Evolutionary conservation across 371 early-diverging fungal genomes (phyloP), one percentile per base, ranked within the genome.

Genomic region (Mucor indicus): DNA sequence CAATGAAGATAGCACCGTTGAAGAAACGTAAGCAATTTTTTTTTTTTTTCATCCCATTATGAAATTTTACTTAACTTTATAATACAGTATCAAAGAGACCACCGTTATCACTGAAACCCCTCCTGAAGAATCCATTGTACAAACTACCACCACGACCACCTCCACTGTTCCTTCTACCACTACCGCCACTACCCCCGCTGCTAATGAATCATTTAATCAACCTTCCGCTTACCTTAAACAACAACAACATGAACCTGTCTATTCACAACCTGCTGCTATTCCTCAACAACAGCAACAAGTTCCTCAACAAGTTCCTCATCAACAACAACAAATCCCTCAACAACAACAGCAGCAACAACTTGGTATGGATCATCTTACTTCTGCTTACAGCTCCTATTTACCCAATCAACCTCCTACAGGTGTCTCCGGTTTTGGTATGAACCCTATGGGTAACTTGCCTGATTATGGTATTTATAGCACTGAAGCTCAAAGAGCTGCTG

Each of bases 401-500:
- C 81, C 81, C 22, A 74, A 62, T 35, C 74, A 77, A 60, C 71
- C 72, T 16, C 80, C 79, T 45, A 68, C 69, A 37, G 77, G 75
- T 50, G 44, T 78, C 17, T 81, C 86, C 38, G 79, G 79, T 37
- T 86, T 84, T 58, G 87, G 87, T 23, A 76, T 89, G 68, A 83
- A 71, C 31, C 87, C 86, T 16, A 80, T 86, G 73, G 82, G 76
- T 15, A 67, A 64, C 1, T 64, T 85, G 12, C 87, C 86, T 39
- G 75, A 74, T 33, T 74, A 74, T 47, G 64, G 75, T 47, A 40
- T 69, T 31, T 74, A 74, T 51, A 62, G 69, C 20, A 58, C 64
- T 46, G 75, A 74, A 46, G 71, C 70, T 19, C 75, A 74, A 53
- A 60, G 75, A 48, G 73, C 67, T 35, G 69, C 57, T 38, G 71